Evolutionary conservation across 2,329 filamentous ascomycete genomes (phyloP), one percentile per base, ranked within the genome.

Genomic region (Neocatenulostroma microsporum): DNA sequence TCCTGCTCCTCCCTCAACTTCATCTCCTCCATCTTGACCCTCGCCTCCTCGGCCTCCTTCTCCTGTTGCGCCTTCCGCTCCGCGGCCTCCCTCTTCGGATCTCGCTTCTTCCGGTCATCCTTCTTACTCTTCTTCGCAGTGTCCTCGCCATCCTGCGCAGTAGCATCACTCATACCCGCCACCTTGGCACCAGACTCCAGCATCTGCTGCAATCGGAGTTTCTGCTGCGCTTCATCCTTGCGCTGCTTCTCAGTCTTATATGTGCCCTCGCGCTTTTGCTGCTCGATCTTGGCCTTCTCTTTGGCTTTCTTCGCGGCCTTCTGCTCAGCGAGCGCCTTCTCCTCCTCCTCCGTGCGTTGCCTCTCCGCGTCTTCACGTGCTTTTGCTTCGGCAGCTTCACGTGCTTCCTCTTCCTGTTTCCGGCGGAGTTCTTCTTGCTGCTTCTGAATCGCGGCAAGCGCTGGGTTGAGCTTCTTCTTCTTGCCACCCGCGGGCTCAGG

Each of bases 191-290:
- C 76, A 34, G 81, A 81, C 35, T 78, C 84, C 48, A 88, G 66
- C 83, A 91, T 87, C 62, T 91, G 85, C 68, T 91, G 80, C 37
- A 89, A 65, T 52, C 87, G 86, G 53, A 79, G 69, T 63, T 89
- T 82, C 50, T 84, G 82, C 53, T 79, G 75, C 17, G 80, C 79
- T 65, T 86, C 85, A 56, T 84, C 82, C 53, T 88, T 83, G 56
- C 80, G 84, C 58, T 93, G 84, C 11, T 84, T 84, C 64, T 89
- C 88, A 48, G 84, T 89, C 54, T 89, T 67, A 63, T 82, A 89
- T 56, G 85, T 89, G 59, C 85, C 85, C 60, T 87, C 84, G 61
- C 83, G 85, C 74, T 89, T 91, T 39, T 86, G 74, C 65, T 89
- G 81, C 57, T 91, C 85, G 42, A 89, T 80, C 62, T 76, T 84